Evolutionary conservation across 2,329 filamentous ascomycete species (phyloP), one percentile per base, ranked within the genome.

Genomic region (Amphichorda felina): DNA sequence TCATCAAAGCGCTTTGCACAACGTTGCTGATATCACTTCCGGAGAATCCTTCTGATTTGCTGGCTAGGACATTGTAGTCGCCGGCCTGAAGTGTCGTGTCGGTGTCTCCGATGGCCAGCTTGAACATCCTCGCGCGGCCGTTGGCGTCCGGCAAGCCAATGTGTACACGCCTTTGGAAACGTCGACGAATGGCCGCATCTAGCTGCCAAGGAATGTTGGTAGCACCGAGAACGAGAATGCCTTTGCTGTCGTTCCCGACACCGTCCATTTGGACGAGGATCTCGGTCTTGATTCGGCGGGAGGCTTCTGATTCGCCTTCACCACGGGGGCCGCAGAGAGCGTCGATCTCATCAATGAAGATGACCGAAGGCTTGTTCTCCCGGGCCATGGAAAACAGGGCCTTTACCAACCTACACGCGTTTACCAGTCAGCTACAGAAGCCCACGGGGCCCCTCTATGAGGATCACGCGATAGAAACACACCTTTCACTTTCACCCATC

Each of bases 401-500:
- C 55, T 96, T 96, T 38, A 98, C 91, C 47, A 98, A 72, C 51
- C 87, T 93, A 50, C 33, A 16, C 21, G 21, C 6, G 10, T 6
- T 10, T 24, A 24, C 21, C 6, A 24, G 21, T 24, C 21, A 24
- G 21, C 6, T 10, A 24, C 21, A 10, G 21, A 6, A 24, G 6
- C 10, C 6, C 21, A 24, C 21, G 21, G 10, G 21, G 6, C 21
- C 10, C 21, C 10, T 6, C 21, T 24, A 10, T 10, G 6, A 24
- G 21, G 22, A 17, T 5, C 9, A 11, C 5, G 22, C n/a, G n/a
- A n/a, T n/a, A 7, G 14, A 22, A 32, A 22, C 54, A 41, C 64
- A 93, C 85, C 87, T 77, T 75, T 98, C 91, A 68, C 84, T 93
- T 62, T 98, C 91, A 65, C 91, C 91, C 91, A 98, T 98, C 91